Percentiles rank a stretch among this genome's conserved stretches.
phyloP scores from a whole-genome alignment of 768 basidiomycete genomes.

The Macrocybe gigantea region DNA sequence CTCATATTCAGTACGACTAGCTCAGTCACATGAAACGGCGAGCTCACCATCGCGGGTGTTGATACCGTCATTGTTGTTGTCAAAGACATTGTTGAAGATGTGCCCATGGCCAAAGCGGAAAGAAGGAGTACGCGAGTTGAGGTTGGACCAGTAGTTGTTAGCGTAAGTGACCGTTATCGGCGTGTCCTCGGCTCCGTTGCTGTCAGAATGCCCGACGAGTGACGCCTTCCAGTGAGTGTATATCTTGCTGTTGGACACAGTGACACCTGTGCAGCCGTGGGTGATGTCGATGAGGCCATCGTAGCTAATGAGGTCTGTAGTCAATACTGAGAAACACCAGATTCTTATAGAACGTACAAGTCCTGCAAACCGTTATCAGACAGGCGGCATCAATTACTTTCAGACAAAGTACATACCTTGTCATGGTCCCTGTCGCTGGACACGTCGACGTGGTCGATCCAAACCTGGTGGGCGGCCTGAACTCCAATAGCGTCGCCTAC shows the following conservation, averaged over 20 bases:
- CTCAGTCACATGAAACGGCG: too few species aligned
- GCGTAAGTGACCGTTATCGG: conserved; percentile 37
- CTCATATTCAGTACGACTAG: too few species aligned
- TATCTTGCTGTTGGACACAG: conserved; percentile 35
- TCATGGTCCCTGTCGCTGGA: conserved; percentile 39
- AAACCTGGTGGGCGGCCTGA: conserved; percentile 32
- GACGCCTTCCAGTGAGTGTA: conserved; percentile 41
- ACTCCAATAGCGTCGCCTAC: conserved; percentile 42
- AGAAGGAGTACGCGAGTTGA: conserved; percentile 40
- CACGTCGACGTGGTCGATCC: conserved; percentile 41
- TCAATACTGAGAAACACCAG: not conserved
- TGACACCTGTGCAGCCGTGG: conserved; percentile 35
- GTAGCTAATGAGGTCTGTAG: conserved; percentile 22
- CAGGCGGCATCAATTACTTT: not conserved
- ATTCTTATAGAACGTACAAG: conserved; percentile 17
- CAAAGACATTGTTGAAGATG: conserved; percentile 41
- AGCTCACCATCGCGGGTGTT: conserved; percentile 32
- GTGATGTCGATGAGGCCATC: conserved; percentile 41
- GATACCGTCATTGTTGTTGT: conserved; percentile 37
- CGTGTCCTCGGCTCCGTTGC: conserved; percentile 31
- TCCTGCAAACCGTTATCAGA: conserved; percentile 8
- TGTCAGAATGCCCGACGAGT: conserved; percentile 39
- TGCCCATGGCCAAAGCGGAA: conserved; percentile 42
- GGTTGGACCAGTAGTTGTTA: conserved; percentile 34
- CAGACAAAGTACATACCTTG: conserved; percentile 21